Evolutionary conservation across 352 stramenopile genomes (phyloP).

Genomic region (Phytophthora sansomeana): DNA sequence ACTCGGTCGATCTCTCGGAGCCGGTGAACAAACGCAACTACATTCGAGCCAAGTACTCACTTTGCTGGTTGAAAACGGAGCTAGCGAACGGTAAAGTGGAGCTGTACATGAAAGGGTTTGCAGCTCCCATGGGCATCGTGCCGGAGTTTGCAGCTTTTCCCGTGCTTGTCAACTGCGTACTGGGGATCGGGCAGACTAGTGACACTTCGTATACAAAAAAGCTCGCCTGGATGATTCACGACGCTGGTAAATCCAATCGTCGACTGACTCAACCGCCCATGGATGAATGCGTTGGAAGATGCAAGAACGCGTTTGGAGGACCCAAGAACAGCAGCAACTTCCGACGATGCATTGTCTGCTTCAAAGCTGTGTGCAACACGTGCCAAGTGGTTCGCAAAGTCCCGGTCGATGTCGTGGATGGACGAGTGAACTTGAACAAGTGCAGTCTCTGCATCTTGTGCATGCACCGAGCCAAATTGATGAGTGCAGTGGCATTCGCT

Average conservation of each 20-base stretch:
- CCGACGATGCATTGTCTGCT: constrained; percentile 43
- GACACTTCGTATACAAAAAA: constrained; percentile 50
- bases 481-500: constrained; percentile 36
- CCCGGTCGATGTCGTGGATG: constrained; percentile 34
- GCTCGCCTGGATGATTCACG: constrained; percentile 59
- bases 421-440: constrained; percentile 33
- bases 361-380: constrained; percentile 37
- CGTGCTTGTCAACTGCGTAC: constrained; percentile 43
- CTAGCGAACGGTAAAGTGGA: constrained; percentile 44
- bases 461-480: constrained; percentile 40
- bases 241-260: constrained; percentile 16
- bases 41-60: constrained; percentile 51
- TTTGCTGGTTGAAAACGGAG: constrained; percentile 54
- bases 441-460: constrained; percentile 47
- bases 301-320: constrained; percentile 36
- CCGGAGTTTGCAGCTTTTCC: constrained; percentile 40
- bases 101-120: constrained; percentile 50
- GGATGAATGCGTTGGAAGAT: constrained; percentile 39
- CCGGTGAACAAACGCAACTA: constrained; percentile 28
- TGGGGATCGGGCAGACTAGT: constrained; percentile 46
- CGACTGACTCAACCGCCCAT: constrained; percentile 11
- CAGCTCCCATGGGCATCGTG: constrained; percentile 40
- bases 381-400: constrained; percentile 46
- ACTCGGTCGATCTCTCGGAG: constrained; percentile 65
- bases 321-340: constrained; percentile 29